phyloP scores from a whole-genome alignment of 306 rosid species.

The Cucurbita moschata region DNA sequence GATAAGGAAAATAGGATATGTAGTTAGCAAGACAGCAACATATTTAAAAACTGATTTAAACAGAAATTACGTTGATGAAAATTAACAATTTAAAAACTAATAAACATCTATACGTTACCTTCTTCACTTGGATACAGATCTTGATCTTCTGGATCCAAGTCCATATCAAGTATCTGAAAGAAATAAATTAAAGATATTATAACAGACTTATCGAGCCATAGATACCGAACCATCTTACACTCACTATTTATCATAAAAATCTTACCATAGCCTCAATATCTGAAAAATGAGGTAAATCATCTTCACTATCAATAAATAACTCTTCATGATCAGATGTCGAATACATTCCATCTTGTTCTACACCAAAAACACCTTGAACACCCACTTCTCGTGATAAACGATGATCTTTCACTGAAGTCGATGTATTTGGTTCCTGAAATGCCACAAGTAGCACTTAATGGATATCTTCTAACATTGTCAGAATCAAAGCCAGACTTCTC shows the following conservation, averaged over 20 bases:
- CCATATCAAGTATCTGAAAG: slow-evolving; percentile 89
- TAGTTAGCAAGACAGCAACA: neutral
- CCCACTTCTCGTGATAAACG: slow-evolving; percentile 24
- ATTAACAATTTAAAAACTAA: neutral
- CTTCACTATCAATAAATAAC: slow-evolving; percentile 44
- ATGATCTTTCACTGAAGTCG: slow-evolving; percentile 28
- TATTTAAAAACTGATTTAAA: neutral
- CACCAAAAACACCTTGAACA: slow-evolving; percentile 16
- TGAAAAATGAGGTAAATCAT: slow-evolving; percentile 74
- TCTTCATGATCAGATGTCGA: slow-evolving; percentile 36
- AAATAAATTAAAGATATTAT: neutral
- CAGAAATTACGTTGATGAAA: neutral
- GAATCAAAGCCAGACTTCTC: slow-evolving; percentile 26
- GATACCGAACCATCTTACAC: neutral
- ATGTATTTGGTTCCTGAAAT: slow-evolving; percentile 25
- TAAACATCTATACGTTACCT: slow-evolving; percentile 34
- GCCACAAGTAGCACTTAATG: slow-evolving; percentile 24
- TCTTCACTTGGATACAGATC: slow-evolving; percentile 42
- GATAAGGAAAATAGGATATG: neutral
- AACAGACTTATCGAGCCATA: neutral
- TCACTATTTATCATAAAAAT: neutral
- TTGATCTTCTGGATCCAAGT: slow-evolving; percentile 74
- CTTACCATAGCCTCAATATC: slow-evolving; percentile 94
- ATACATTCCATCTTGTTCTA: slow-evolving; percentile 25
- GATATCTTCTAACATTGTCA: slow-evolving; percentile 22